Conservation (phyloP, 116 monocot species). For the Posidonia oceanica region DNA sequence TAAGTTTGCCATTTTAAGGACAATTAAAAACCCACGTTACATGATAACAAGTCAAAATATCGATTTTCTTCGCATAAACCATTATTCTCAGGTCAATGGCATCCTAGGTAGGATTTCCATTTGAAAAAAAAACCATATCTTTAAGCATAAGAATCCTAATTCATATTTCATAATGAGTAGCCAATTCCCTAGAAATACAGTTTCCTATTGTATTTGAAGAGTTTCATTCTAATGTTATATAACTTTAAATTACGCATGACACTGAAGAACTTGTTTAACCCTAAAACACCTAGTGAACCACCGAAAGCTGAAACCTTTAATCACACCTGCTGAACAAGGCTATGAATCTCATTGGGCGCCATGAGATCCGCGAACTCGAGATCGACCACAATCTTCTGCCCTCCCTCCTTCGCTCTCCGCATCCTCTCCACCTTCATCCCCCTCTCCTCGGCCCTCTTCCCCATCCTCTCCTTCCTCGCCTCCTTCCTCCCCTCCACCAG, state of each 20-base stretch:
- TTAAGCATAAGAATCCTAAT: too few relatives aligned
- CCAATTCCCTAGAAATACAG: too few relatives aligned
- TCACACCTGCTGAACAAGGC: slow-evolving; percentile 78
- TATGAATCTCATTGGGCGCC: slow-evolving; percentile 67
- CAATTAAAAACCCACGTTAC: not conserved
- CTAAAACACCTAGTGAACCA: not conserved
- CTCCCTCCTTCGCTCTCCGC: slow-evolving; percentile 27
- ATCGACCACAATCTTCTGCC: slow-evolving; percentile 74
- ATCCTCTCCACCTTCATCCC: slow-evolving; percentile 37
- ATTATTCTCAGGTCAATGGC: too few relatives aligned
- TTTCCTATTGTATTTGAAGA: too few relatives aligned
- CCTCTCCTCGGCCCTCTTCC: slow-evolving; percentile 46
- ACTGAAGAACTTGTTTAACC: not conserved
- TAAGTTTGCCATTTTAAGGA: not conserved
- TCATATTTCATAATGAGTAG: too few relatives aligned
- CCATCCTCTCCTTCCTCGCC: slow-evolving; percentile 57
- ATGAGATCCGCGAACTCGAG: slow-evolving; percentile 72
- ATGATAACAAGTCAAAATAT: not conserved
- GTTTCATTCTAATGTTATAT: too few relatives aligned
- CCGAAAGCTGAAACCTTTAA: not conserved
- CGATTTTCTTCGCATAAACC: not conserved
- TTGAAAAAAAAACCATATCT: too few relatives aligned
- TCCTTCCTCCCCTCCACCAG: slow-evolving; percentile 41
- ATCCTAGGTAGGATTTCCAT: too few relatives aligned
- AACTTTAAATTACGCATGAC: too few relatives aligned